phyloP scores from a whole-genome alignment of 768 basidiomycete species.

The Pleurotus tuber-regium region DNA sequence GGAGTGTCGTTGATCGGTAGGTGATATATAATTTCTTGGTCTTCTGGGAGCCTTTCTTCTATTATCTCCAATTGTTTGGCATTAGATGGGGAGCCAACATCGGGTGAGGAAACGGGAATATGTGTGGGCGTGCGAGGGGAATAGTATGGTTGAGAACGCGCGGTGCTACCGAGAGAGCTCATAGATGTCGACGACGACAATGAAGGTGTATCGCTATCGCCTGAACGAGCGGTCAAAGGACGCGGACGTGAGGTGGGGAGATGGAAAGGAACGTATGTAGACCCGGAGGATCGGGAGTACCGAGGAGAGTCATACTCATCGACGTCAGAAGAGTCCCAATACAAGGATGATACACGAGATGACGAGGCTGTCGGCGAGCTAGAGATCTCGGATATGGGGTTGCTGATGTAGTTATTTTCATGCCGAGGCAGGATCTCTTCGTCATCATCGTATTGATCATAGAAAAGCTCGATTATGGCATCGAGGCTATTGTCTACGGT shows the following conservation, averaged over 20 bases:
- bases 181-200: constrained; percentile 39
- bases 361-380: not conserved
- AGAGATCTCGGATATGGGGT: not conserved
- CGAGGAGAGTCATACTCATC: constrained; percentile 29
- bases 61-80: constrained; percentile 33
- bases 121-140: constrained; percentile 14
- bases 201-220: constrained; percentile 49
- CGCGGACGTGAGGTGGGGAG: constrained; percentile 29
- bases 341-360: constrained; percentile 14
- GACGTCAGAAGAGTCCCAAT: constrained; percentile 34
- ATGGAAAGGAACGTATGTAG: constrained; percentile 23
- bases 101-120: constrained; percentile 27
- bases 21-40: constrained; percentile 10
- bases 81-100: constrained; percentile 25
- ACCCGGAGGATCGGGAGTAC: constrained; percentile 16
- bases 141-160: constrained; percentile 22
- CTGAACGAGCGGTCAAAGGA: constrained; percentile 24
- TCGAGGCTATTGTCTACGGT: not conserved
- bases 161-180: constrained; percentile 29
- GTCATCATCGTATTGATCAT: constrained; percentile 1
- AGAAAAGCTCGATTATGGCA: constrained; percentile 2
- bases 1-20: constrained; percentile 5
- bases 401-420: not conserved
- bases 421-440: not conserved
- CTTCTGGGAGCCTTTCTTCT: constrained; percentile 30